phyloP scores from a whole-genome alignment of 768 basidiomycete genomes.

The Exidia glandulosa region DNA sequence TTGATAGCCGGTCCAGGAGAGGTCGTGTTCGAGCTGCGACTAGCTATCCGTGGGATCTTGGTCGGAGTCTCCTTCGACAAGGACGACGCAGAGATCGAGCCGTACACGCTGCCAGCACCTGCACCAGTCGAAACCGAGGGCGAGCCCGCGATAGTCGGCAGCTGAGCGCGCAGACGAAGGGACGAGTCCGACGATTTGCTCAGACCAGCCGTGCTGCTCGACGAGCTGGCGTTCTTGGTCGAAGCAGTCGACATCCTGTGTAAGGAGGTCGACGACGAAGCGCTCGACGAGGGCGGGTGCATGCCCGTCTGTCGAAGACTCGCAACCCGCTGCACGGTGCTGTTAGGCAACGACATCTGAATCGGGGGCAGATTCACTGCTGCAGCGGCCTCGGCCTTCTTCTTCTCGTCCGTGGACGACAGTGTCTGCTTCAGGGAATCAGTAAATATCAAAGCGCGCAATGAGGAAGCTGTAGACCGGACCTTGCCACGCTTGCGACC shows the following conservation, averaged over 20 bases:
- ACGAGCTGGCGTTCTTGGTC: not conserved
- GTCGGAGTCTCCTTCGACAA: slow-evolving; percentile 78
- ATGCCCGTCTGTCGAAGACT: slow-evolving; percentile 47
- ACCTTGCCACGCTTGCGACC: slow-evolving; percentile 90
- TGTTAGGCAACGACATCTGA: slow-evolving; percentile 72
- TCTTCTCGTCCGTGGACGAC: slow-evolving; percentile 73
- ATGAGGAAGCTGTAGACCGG: slow-evolving; percentile 15
- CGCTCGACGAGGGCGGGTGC: slow-evolving; percentile 11
- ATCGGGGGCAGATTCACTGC: slow-evolving; percentile 75
- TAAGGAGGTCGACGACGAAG: slow-evolving; percentile 31
- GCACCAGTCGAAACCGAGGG: slow-evolving; percentile 68
- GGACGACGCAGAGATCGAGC: slow-evolving; percentile 25
- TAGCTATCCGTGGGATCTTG: slow-evolving; percentile 88
- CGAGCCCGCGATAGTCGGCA: slow-evolving; percentile 90
- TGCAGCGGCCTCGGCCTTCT: slow-evolving; percentile 36
- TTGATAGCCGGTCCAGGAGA: slow-evolving; percentile 55
- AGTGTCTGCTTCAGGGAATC: slow-evolving; percentile 50
- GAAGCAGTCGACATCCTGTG: not conserved
- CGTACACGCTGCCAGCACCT: slow-evolving; percentile 36
- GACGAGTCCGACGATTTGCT: slow-evolving; percentile 81
- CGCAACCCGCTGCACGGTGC: slow-evolving; percentile 79
- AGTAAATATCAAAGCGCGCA: not conserved
- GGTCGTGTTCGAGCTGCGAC: slow-evolving; percentile 60
- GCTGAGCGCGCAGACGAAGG: slow-evolving; percentile 58
- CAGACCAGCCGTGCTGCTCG: slow-evolving; percentile 64